Conservation (phyloP, 257 asterid genomes). For the Solanum peruvianum region DNA sequence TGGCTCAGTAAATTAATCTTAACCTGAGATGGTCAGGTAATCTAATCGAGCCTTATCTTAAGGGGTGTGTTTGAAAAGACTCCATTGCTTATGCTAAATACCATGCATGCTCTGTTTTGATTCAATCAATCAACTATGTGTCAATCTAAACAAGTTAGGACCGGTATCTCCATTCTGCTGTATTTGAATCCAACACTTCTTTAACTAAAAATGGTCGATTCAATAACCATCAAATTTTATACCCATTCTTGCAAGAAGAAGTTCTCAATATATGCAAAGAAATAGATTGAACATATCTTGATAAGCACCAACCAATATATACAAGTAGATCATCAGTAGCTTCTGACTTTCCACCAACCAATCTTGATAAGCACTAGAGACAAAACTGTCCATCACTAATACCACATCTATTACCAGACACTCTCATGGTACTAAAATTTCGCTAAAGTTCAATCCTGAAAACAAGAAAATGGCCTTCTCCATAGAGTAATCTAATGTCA, state of each 20-base stretch:
- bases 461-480: neutral
- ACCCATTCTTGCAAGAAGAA: neutral
- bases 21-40: rapidly evolving
- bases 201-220: neutral
- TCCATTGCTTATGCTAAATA: neutral
- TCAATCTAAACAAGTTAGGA: neutral
- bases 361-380: neutral
- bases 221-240: neutral
- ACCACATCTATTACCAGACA: neutral
- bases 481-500: neutral
- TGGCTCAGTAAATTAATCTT: neutral
- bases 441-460: neutral
- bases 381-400: neutral
- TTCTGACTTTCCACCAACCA: neutral
- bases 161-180: neutral
- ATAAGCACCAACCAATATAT: no score
- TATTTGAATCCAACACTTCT: neutral
- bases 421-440: neutral
- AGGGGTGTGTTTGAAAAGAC: neutral
- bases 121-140: neutral
- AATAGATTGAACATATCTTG: neutral
- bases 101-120: neutral
- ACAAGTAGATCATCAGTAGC: neutral
- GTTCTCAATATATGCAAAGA: neutral
- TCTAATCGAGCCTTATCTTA: neutral